Conservation (phyloP, 768 basidiomycete species). For the Trametes cubensis region DNA sequence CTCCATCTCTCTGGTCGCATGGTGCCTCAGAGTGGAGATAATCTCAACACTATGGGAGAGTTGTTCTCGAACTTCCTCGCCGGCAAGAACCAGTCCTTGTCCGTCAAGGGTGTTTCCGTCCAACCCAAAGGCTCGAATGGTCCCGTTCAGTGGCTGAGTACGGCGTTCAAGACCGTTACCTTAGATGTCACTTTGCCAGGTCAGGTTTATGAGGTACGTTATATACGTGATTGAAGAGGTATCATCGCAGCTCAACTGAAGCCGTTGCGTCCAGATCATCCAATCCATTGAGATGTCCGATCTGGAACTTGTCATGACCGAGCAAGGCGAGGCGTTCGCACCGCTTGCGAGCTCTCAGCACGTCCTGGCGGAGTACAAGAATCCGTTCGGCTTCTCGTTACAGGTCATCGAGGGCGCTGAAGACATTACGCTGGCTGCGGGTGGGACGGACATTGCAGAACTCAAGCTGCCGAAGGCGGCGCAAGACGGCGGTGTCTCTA, state of each 20-base stretch:
- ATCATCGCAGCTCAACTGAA: not conserved
- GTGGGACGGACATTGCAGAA: slow-evolving; percentile 56
- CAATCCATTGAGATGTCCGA: slow-evolving; percentile 64
- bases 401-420: slow-evolving; percentile 62
- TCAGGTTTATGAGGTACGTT: slow-evolving; percentile 49
- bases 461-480: slow-evolving; percentile 52
- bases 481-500: slow-evolving; percentile 64
- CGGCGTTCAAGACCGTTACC: slow-evolving; percentile 69
- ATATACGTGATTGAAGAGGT: not conserved
- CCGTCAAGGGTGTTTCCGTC: slow-evolving; percentile 60
- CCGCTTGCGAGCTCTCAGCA: slow-evolving; percentile 60
- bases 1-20: slow-evolving; percentile 67
- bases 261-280: slow-evolving; percentile 48
- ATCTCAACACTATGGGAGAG: slow-evolving; percentile 54
- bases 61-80: slow-evolving; percentile 71
- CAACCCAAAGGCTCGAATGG: slow-evolving; percentile 52
- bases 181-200: slow-evolving; percentile 66
- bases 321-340: slow-evolving; percentile 56
- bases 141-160: slow-evolving; percentile 62
- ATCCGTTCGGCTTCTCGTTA: slow-evolving; percentile 76
- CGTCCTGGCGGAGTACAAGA: slow-evolving; percentile 62
- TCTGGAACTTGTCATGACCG: slow-evolving; percentile 54
- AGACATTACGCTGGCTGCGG: slow-evolving; percentile 52
- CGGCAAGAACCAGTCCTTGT: slow-evolving; percentile 63
- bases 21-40: slow-evolving; percentile 58